Evolutionary conservation across 2,329 filamentous ascomycete species (phyloP), one percentile per base, ranked within the genome.

Genomic region (Botrytis porri): DNA sequence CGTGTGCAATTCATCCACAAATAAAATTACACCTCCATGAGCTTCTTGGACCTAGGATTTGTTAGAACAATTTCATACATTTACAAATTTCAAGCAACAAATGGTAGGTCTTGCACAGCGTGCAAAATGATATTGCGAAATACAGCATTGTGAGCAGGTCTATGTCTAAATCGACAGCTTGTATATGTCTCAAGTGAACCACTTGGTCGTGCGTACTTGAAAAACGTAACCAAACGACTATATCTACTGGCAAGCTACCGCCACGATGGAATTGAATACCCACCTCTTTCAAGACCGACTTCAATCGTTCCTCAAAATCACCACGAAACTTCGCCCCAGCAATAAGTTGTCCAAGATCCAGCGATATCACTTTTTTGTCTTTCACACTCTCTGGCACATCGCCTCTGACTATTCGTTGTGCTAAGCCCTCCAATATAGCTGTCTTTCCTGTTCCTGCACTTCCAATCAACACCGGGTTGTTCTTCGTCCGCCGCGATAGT

Each of bases 371-470:
- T 70, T 91, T 87, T 83, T 98, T 98, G 78, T 98, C 92, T 83
- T 97, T 97, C 81, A 99, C 92, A 77, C 93, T 97, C 82, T 98
- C 96, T 0, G 96, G 95, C 0, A 98, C 95, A 83, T 98, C 95
- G 3, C 95, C 95, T 76, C 91, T 88, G 2, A 98, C 92, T 76
- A 99, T 98, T 57, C 96, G 88, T 80, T 96, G 89, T 16, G 95
- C 95, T 57, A 98, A 85, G 2, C 95, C 95, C 83, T 98, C 95
- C 4, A 98, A 84, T 69, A 98, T 93, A 1, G 95, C 95, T 9
- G 95, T 98, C 84, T 98, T 98, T 75, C 95, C 95, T 0, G 94
- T 97, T 77, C 95, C 80, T 62, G 80, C 95, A 69, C 90, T 91
- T 75, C 95, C 95, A 73, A 98, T 97, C n/a, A 98, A 84, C 0